phyloP scores from a whole-genome alignment of 148 eudicot genomes.

The Rhododendron henanense region DNA sequence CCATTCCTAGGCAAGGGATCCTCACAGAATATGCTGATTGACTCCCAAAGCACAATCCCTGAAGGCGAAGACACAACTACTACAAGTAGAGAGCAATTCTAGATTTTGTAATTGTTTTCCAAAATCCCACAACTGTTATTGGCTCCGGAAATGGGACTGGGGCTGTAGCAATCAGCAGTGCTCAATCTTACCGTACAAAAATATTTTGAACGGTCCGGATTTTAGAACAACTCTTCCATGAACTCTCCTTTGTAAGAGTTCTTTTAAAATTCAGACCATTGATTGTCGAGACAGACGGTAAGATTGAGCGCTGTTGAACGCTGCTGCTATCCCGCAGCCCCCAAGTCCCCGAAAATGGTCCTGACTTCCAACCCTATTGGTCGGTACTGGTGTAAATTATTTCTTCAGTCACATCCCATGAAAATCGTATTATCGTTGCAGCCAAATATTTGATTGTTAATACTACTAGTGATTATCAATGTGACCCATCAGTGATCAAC shows the following conservation, averaged over 20 bases:
- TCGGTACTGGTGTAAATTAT: not conserved
- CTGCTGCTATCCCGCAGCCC: too few species aligned
- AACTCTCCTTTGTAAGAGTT: too few species aligned
- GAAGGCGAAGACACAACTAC: not conserved
- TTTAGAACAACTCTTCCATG: too few species aligned
- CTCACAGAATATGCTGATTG: not conserved
- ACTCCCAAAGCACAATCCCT: not conserved
- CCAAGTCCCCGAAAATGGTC: not conserved
- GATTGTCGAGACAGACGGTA: too few species aligned
- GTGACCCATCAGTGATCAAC: too few species aligned
- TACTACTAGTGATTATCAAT: too few species aligned
- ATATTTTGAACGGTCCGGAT: too few species aligned
- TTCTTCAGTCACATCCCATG: not conserved
- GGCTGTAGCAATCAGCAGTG: too few species aligned
- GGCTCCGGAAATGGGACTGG: not conserved
- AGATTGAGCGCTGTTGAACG: too few species aligned
- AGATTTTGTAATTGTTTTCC: not conserved
- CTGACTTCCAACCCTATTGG: not conserved
- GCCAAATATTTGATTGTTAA: not conserved
- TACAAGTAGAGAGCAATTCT: not conserved
- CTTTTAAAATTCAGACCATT: too few species aligned
- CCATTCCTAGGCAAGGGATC: not conserved
- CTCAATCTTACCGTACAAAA: too few species aligned
- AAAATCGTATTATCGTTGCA: not conserved
- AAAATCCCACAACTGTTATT: not conserved